These are phyloP conservation scores for Monosporascus sp. DNA, from an alignment of 2,329 filamentous ascomycete species.

Conservation along the genomic window DNA sequence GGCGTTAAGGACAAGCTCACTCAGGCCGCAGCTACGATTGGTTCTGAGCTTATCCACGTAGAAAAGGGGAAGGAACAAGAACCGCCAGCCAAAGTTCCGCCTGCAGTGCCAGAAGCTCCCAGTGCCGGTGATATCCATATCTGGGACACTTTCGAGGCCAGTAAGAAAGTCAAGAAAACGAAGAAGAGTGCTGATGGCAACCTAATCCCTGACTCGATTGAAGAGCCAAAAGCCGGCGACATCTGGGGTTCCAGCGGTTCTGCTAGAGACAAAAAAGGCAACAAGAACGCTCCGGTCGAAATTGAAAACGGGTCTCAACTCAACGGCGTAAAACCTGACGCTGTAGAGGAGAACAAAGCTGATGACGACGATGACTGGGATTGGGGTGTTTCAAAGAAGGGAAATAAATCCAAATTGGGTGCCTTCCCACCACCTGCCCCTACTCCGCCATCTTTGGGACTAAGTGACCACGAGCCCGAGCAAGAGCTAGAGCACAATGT, in stretches of 20 bases:
- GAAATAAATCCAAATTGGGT: constrained; percentile 39
- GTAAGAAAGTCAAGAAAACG: constrained; percentile 16
- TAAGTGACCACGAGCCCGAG: constrained; percentile 35
- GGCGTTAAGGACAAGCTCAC: constrained; percentile 30
- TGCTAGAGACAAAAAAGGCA: constrained; percentile 46
- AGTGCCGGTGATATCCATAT: constrained; percentile 15
- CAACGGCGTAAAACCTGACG: constrained; percentile 41
- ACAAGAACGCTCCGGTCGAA: constrained; percentile 44
- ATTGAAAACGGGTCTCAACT: constrained; percentile 40
- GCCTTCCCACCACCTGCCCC: constrained; percentile 41
- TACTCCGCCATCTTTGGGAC: constrained; percentile 41
- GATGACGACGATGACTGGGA: constrained; percentile 39
- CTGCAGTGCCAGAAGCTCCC: constrained; percentile 13
- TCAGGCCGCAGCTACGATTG: constrained; percentile 7
- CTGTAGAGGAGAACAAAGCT: constrained; percentile 38
- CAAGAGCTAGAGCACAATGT: constrained; percentile 26
- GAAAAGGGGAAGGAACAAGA: constrained; percentile 14
- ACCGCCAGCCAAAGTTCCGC: constrained; percentile 6
- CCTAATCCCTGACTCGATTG: constrained; percentile 36
- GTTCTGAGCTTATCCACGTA: constrained; percentile 15
- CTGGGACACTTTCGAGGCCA: constrained; percentile 12
- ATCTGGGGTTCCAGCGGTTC: constrained; percentile 29
- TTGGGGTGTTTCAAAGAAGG: constrained; percentile 33
- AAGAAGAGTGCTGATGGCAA: constrained; percentile 24
- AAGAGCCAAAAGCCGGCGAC: constrained; percentile 37